Evolutionary conservation across 2,329 filamentous ascomycete species (phyloP), one percentile per base, ranked within the genome.

Genomic region (Cladophialophora carrionii): DNA sequence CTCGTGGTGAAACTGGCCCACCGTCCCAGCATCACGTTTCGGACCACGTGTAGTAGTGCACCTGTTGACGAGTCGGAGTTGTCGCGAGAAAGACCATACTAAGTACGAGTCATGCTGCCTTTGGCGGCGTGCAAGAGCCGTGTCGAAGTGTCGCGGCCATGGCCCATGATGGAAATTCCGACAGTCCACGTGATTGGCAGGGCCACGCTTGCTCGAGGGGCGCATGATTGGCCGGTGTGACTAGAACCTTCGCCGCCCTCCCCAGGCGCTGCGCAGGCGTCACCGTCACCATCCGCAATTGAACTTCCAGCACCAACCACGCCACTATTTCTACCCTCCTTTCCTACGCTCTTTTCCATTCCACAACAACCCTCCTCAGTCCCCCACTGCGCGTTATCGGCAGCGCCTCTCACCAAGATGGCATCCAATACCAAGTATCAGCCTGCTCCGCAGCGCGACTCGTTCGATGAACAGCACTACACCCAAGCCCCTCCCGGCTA

Each of bases 401-500:
- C 20, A 37, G 46, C 24, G 48, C 51, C 8, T 22, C 34, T 43
- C 31, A 17, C 53, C 66, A 58, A 34, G 8, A 72, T 71, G 71
- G 54, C 69, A 10, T 66, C 70, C 20, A 65, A 64, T 72, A 83
- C 91, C 58, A 95, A 94, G 79, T 98, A 97, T 78, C 85, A 90
- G 71, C 85, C 88, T 58, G 92, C 92, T 73, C 88, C 92, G 24
- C 90, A 92, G 81, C 89, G 91, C 76, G 94, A 97, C 80, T 94
- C 92, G 53, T 85, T 96, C 72, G 90, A 91, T 71, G 88, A 90
- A 72, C 55, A 82, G 70, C 76, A 76, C 71, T 94, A 89, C 81
- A 84, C 88, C 63, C 88, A 91, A 74, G 85, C 92, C 74, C 93
- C 94, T 71, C 94, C 94, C 22, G 90, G 90, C 66, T 97, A 97